Base-by-base conservation (phyloP, 352 stramenopile species). In the Pythium apleroticum region DNA sequence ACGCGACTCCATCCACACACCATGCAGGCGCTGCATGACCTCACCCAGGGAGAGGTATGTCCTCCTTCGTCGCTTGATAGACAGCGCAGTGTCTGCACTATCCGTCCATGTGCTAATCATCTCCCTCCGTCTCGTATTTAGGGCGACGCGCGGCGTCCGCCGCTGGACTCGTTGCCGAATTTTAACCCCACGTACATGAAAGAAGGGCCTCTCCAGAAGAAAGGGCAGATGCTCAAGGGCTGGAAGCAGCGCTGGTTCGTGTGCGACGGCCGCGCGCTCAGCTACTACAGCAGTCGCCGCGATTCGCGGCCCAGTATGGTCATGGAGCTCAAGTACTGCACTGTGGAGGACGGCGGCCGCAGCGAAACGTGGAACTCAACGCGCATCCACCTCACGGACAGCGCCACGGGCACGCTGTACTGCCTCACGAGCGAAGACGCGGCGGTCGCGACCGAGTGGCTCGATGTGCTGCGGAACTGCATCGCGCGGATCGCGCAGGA, bases 201-300 rank as follows among this genome's bases (percentile, higher is more conserved):
- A 62, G 84, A 91, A 70, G 84, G 84, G 0, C 89, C 88, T 49
- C 54, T 93, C 39, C 80, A 91, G 71, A 93, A 93, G 68, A 89
- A 91, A 66, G 84, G 84, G 3, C 79, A 89, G 55, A 76, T 84
- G 8, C 71, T 93, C 12, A 89, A 89, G 66, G 76, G 84, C 20
- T 91, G 82, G 82, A 91, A 88, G 58, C 84, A 83, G 45, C 82
- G 84, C 43, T 93, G 84, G 77, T 93, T 93, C 53, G 82, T 93
- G 22, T 93, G 84, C 68, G 84, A 93, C 55, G 84, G 81, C 25
- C 80, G 84, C 39, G 80, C 80, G 60, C 65, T 93, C 25, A 85
- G 73, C 28, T 93, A 93, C 68, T 93, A 84, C 76, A 89, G 83
- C 57, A 76, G 72, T 1, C 73, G 74, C 59, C 84, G 89, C 60